Evolutionary conservation across 2,329 filamentous ascomycete species (phyloP).

Genomic region (Talaromyces sp.): DNA sequence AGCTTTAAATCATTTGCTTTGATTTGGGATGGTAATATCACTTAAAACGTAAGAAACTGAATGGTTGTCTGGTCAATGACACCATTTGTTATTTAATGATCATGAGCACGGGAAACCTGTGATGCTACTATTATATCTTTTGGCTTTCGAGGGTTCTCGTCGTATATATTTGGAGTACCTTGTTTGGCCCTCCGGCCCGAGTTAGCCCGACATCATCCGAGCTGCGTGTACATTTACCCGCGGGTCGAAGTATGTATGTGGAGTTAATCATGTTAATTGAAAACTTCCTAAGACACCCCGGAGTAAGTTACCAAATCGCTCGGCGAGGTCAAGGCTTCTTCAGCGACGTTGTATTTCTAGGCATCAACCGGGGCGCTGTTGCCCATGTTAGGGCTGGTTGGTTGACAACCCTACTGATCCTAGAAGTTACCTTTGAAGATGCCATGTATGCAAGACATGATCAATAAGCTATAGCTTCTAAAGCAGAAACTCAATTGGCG

Average conservation of each 20-base stretch:
- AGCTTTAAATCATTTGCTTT: constrained; percentile 37
- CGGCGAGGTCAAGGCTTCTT: not conserved
- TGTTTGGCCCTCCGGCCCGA: not conserved
- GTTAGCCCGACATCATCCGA: constrained; percentile 8
- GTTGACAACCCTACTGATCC: no score
- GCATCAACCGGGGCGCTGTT: not conserved
- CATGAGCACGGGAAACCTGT: not conserved
- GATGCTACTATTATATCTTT: not conserved
- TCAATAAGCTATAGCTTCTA: no score
- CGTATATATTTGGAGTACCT: not conserved
- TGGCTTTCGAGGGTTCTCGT: not conserved
- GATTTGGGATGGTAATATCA: not conserved
- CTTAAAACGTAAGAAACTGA: not conserved
- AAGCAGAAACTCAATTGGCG: no score
- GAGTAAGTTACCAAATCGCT: not conserved
- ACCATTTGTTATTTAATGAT: not conserved
- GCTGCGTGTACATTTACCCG: not conserved
- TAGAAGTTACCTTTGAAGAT: no score
- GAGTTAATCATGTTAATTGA: not conserved
- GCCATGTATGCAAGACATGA: no score
- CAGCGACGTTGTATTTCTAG: not conserved
- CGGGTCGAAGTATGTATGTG: not conserved
- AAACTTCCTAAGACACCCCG: not conserved
- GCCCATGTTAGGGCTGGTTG: not conserved
- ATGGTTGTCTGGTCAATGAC: not conserved